A percentile compares a stretch with the other conserved stretches of the same genome.
phyloP scores from a whole-genome alignment of 495 filamentous ascomycete genomes.

The Trichoderma reesei region DNA sequence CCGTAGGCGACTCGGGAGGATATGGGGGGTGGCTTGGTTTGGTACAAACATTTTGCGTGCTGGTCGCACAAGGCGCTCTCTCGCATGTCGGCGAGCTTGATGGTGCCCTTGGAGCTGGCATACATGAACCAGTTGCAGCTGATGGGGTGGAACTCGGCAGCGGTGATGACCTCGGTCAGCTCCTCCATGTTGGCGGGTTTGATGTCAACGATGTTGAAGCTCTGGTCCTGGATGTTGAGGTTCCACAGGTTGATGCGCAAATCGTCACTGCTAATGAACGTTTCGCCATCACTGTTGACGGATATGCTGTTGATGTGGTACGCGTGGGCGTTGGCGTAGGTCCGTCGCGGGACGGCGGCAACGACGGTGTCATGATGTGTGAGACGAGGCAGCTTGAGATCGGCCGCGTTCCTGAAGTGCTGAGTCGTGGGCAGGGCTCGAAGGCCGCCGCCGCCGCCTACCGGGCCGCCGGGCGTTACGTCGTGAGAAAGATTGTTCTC shows the following conservation, averaged over 20 bases:
- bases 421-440: conserved; percentile 56
- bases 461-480: conserved; percentile 67
- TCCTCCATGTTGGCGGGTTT: conserved; percentile 99
- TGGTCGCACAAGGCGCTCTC: conserved; percentile 92
- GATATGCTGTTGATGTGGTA: conserved; percentile 99
- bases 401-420: conserved; percentile 62
- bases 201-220: conserved; percentile 99
- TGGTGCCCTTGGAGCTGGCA: conserved; percentile 96
- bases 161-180: conserved; percentile 96
- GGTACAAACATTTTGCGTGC: conserved; percentile 71
- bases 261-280: conserved; percentile 97
- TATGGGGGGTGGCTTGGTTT: neutral
- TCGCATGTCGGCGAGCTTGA: conserved; percentile 97
- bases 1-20: neutral
- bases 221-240: conserved; percentile 97
- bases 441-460: conserved; percentile 63
- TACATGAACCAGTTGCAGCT: conserved; percentile 99
- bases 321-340: conserved; percentile 95
- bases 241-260: conserved; percentile 98
- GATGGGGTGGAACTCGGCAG: conserved; percentile 91
- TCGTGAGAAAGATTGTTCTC: conserved; percentile 98
- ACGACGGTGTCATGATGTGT: conserved; percentile 99
- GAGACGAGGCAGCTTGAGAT: conserved; percentile 85
- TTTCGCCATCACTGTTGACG: conserved; percentile 98
- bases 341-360: conserved; percentile 87